Evolutionary conservation across 495 filamentous ascomycete species (phyloP), one percentile per base, ranked within the genome.

Genomic region (Cudoniella acicularis): DNA sequence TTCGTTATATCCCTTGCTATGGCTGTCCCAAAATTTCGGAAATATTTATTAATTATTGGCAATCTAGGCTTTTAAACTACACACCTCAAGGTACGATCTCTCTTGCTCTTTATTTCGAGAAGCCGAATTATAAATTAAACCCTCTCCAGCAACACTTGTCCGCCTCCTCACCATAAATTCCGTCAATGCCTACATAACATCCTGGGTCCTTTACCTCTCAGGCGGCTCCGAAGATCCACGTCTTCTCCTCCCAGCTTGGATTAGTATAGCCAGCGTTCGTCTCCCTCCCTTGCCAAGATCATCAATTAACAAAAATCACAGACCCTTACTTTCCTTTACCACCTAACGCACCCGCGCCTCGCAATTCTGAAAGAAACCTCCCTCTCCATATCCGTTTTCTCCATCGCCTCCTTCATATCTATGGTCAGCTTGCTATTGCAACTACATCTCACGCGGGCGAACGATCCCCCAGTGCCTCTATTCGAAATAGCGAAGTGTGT

Each of bases 201-300:
- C 87, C 59, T 90, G 86, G 79, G 85, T 89, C 3, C 82, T 94
- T 11, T 87, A 88, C 67, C 74, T 93, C 25, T 87, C 84, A 4
- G 89, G 87, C 49, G 89, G 86, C 57, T 84, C 83, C 18, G 83
- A 86, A 50, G 89, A 92, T 68, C 86, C 88, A 0, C 83, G 88
- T 23, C 80, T 91, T 57, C 81, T 94, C n/a, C 75, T 94, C 2
- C 88, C 89, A 21, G 89, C 90, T 21, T 94, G 90, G 89, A 87
- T 96, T 54, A 85, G 84, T 50, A 93, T 96, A 54, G 87, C 90
- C 51, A 90, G 84, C 27, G 64, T 67, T 25, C 1, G 61, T 43
- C 45, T 46, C 45, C 26, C 36, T 22, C 22, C 21, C 25, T 40
- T 20, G 13, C 18, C 27, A 8, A 21, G 3, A 54, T 10, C 47